Conservation (phyloP, 495 filamentous ascomycete species). For the Penicillium lividum region DNA sequence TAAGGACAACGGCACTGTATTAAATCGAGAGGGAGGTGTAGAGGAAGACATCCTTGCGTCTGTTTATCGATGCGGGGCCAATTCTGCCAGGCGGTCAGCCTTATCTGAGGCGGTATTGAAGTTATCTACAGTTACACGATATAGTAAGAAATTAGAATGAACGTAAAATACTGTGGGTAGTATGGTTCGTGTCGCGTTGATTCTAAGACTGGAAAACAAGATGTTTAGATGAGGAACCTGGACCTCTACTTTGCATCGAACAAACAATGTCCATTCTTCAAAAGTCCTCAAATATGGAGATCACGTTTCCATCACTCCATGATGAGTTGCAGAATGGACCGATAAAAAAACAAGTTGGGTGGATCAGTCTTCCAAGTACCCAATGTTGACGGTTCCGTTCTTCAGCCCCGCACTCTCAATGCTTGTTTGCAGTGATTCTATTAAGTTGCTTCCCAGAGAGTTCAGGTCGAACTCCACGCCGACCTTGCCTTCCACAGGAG, state of each 20-base stretch:
- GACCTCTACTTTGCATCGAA: background rate
- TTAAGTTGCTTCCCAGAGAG: slow-evolving; percentile 76
- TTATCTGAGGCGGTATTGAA: slow-evolving; percentile 19
- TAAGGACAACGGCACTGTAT: background rate
- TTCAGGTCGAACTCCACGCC: slow-evolving; percentile 84
- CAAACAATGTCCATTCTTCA: background rate
- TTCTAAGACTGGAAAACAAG: background rate
- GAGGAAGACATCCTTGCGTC: slow-evolving; percentile 33
- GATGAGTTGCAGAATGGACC: background rate
- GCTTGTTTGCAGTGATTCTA: slow-evolving; percentile 67
- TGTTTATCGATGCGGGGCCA: slow-evolving; percentile 38
- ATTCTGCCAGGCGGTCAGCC: slow-evolving; percentile 38
- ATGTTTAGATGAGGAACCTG: background rate
- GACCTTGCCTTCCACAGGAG: slow-evolving; percentile 67
- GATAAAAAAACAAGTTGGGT: background rate
- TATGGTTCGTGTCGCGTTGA: slow-evolving; percentile 2
- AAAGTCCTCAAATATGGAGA: background rate
- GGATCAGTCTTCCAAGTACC: slow-evolving; percentile 69
- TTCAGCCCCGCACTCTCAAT: slow-evolving; percentile 84
- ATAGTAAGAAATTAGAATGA: background rate
- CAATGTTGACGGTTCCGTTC: slow-evolving; percentile 91
- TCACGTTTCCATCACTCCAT: background rate
- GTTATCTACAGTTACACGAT: background rate
- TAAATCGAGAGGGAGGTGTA: background rate
- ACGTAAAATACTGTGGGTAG: background rate